Evolutionary conservation across 805 yeast species (phyloP).

Genomic region (Hanseniaspora lindneri): DNA sequence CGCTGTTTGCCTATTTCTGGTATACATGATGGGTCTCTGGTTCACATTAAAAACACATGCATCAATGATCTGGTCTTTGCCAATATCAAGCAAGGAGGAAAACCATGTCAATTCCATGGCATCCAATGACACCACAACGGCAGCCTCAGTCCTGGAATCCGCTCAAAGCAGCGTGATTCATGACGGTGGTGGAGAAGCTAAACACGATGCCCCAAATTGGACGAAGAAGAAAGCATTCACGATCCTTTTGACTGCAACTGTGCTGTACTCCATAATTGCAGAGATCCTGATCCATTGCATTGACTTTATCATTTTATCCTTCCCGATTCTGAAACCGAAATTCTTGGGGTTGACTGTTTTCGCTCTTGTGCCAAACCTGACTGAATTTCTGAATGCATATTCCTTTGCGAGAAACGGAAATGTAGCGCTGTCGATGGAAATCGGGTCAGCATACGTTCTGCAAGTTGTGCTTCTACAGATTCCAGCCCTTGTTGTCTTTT

Average conservation of each 20-base stretch:
- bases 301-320: constrained; percentile 66
- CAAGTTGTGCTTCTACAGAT: constrained; percentile 91
- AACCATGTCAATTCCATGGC: constrained; percentile 17
- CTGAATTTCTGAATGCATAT: constrained; percentile 92
- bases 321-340: constrained; percentile 71
- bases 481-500: constrained; percentile 74
- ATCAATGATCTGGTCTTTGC: constrained; percentile 83
- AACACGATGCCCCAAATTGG: constrained; percentile 98
- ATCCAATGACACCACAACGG: constrained; percentile 9
- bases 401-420: constrained; percentile 94
- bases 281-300: constrained; percentile 88
- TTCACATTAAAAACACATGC: constrained; percentile 95
- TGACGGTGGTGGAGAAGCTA: constrained; percentile 38
- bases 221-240: constrained; percentile 70
- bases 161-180: constrained; percentile 17
- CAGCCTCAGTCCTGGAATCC: background rate
- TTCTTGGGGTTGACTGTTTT: constrained; percentile 86
- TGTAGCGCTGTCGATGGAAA: constrained; percentile 92
- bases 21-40: constrained; percentile 79
- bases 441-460: constrained; percentile 92
- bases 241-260: constrained; percentile 70
- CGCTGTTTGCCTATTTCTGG: constrained; percentile 66
- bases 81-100: constrained; percentile 23
- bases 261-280: constrained; percentile 84
- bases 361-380: constrained; percentile 92